Evolutionary conservation across 192 early-diverging fungal species (phyloP), one percentile per base, ranked within the genome.

Genomic region (Coemansia sp.): DNA sequence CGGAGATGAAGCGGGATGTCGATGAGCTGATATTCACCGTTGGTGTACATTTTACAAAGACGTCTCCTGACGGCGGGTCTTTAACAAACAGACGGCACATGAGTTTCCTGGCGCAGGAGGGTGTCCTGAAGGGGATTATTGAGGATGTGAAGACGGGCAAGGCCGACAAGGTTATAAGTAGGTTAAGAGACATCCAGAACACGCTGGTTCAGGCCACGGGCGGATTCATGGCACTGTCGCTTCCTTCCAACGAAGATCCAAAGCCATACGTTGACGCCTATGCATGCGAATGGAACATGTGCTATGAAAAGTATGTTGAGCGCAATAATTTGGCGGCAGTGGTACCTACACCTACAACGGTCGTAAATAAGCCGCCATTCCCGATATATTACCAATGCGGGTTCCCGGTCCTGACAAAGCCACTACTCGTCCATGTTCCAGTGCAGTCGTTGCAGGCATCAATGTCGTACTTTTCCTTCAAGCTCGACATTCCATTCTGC

Each of bases 1-100:
- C 67, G 46, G 90, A 91, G 49, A 59, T 83, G 32, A 92, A 92
- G 72, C 86, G 90, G 11, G 88, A 91, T 69, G 92, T 89, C 21
- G 66, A 70, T 8, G 59, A 70, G 12, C 77, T 92, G 76, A 62
- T 88, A 41, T 51, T 55, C 2, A 84, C 88, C n/a, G 69, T 88
- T 47, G 46, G 16, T 1, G 82, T 73, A 8, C 69, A 74, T 21
- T 81, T 76, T 65, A 86, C 78, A 4, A 77, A 15, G 1, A n/a
- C 77, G 6, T 73, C 77, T 26, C 52, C 83, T 3, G 58, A 63
- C 16, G 55, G 69, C 41, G 63, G 75, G 41, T 70, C 81, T 45
- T 60, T 63, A 10, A 82, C 76, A 71, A 91, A 89, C 46, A 84
- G 88, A 42, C 76, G 83, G 58, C 84, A 84, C 26, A 87, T 89